These are phyloP conservation scores for Podospora fimiseda DNA, from an alignment of 495 filamentous ascomycete species.

Conservation along the genomic window DNA sequence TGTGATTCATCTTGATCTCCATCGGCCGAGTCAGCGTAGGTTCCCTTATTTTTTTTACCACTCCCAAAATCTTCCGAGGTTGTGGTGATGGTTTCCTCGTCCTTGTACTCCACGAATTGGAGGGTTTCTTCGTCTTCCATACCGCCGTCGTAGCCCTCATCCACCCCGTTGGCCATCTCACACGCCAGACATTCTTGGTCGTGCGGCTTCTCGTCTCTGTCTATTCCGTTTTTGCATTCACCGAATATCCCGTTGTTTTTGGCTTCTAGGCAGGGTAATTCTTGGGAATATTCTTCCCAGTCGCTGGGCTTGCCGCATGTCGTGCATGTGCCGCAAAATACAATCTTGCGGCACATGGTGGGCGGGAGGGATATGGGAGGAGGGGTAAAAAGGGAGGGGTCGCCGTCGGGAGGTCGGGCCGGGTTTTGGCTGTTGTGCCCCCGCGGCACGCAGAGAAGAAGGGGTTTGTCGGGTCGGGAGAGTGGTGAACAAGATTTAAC, in stretches of 20 bases:
- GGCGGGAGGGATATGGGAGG: not conserved
- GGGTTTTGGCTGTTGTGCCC: too few species aligned
- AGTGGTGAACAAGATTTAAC: too few species aligned
- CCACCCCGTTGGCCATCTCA: slow-evolving; percentile 19
- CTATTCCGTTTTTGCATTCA: slow-evolving; percentile 22
- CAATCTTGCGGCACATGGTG: slow-evolving; percentile 30
- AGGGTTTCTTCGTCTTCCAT: slow-evolving; percentile 17
- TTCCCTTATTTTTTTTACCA: slow-evolving; percentile 4
- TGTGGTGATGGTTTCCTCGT: not conserved
- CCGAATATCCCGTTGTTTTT: slow-evolving; percentile 33
- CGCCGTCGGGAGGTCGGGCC: not conserved
- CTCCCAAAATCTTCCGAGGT: not conserved
- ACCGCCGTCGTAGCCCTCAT: slow-evolving; percentile 29
- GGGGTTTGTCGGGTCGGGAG: too few species aligned
- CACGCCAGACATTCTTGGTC: slow-evolving; percentile 35
- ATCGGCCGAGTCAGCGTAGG: not conserved
- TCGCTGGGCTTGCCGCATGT: slow-evolving; percentile 20
- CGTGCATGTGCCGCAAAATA: slow-evolving; percentile 29
- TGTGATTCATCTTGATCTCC: not conserved
- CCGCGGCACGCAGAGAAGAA: too few species aligned
- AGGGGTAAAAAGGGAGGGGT: not conserved
- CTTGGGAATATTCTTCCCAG: slow-evolving; percentile 28
- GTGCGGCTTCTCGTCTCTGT: slow-evolving; percentile 26
- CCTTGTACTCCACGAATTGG: not conserved
- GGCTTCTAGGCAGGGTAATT: slow-evolving; percentile 33